Evolutionary conservation across 192 early-diverging fungal genomes (phyloP).

Genomic region (Coemansia asiatica): DNA sequence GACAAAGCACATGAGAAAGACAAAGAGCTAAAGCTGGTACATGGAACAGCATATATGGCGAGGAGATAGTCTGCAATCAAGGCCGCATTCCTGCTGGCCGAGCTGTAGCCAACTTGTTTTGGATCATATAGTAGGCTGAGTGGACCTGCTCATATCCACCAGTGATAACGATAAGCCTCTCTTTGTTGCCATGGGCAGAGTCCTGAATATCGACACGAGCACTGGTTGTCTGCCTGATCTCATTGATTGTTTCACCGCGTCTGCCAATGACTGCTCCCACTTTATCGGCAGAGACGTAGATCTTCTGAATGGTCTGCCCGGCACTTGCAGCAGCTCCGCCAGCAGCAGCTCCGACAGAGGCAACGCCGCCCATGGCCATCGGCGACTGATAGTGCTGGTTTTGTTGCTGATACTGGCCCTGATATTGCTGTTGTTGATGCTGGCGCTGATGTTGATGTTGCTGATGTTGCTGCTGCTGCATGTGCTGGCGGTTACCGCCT

Average conservation of each 20-base stretch:
- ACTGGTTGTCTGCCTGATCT: slow-evolving; percentile 40
- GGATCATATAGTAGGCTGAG: slow-evolving; percentile 48
- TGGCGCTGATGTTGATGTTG: slow-evolving; percentile 3
- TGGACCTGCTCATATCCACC: slow-evolving; percentile 53
- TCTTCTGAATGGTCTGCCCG: slow-evolving; percentile 52
- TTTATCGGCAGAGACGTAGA: slow-evolving; percentile 48
- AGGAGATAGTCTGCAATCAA: not conserved
- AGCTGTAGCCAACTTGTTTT: slow-evolving; percentile 39
- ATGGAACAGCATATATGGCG: not conserved
- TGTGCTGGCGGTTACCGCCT: slow-evolving; percentile 18
- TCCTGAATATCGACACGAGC: slow-evolving; percentile 54
- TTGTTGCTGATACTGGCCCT: slow-evolving; percentile 5
- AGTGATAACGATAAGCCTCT: slow-evolving; percentile 47
- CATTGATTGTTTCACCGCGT: slow-evolving; percentile 53
- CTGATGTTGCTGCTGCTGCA: slow-evolving; percentile 11
- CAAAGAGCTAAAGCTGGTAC: not conserved
- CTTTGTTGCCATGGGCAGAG: slow-evolving; percentile 41
- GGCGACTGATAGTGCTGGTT: slow-evolving; percentile 14
- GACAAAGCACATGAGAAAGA: not conserved
- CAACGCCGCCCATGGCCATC: slow-evolving; percentile 12
- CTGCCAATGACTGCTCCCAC: slow-evolving; percentile 53
- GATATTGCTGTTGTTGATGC: slow-evolving; percentile 3
- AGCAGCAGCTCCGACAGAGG: not conserved
- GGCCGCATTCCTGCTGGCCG: slow-evolving; percentile 22
- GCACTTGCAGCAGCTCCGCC: slow-evolving; percentile 11